Evolutionary conservation across 768 basidiomycete species (phyloP), one percentile per base, ranked within the genome.

Genomic region (Macrolepiota albuminosa): DNA sequence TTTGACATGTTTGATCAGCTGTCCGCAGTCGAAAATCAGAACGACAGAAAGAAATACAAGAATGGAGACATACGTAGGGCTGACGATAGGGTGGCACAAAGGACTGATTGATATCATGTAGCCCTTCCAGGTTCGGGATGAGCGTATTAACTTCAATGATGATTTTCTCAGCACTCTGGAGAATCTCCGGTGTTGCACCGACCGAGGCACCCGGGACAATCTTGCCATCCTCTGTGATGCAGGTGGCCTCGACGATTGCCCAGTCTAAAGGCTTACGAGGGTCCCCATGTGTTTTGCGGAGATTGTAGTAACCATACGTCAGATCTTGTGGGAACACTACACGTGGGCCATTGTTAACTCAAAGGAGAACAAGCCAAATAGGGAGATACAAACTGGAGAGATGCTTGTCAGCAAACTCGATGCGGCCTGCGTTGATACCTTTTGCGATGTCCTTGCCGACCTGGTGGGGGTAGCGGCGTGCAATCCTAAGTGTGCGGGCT

Each of bases 161-260:
- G 56, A 81, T 81, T 59, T 76, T 79, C 58, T 80, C 78, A 2
- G 80, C 79, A 11, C 69, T 68, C 61, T 79, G 76, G n/a, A 81
- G 61, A 50, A 81, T 80, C 61, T 81, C 80, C 4, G 79, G 79
- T 0, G 76, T 77, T 8, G 79, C 80, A 48, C 80, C 78, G 6
- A 80, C 78, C 6, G 78, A 79, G 16, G 78, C 78, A 54, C 79
- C 76, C 16, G 78, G 80, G 1, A 80, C 76, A 58, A 81, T 79
- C 61, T 71, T 69, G 0, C 80, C 80, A 3, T 81, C 79, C 61
- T 80, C 78, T 1, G 76, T 78, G 49, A 80, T 77, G 9, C 78
- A 79, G 3, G 80, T 81, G 10, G 79, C 80, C 61, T 81, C 79
- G 7, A 79, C 77, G 52, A 81, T 78, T 0, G 80, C 80, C 80